Percentiles rank a stretch among this genome's conserved stretches.
Evolutionary conservation across 352 stramenopile species (phyloP).

Genomic region (Globisporangium spinosum): DNA sequence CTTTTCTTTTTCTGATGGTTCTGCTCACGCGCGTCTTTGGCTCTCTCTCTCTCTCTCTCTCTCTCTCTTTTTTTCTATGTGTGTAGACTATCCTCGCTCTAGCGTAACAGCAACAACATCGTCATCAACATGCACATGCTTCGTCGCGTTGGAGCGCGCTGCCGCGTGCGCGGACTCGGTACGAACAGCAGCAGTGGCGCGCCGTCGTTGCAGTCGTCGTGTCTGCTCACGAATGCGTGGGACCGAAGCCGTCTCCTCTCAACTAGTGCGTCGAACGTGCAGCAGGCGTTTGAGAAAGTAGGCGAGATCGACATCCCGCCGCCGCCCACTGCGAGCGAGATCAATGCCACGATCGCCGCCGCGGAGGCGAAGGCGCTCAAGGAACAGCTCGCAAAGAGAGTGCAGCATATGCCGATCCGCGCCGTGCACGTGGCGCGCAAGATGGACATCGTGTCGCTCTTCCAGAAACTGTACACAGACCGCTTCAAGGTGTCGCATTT

Average conservation of each 20-base stretch:
- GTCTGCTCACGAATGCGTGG: constrained; percentile 16
- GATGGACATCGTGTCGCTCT: constrained; percentile 84
- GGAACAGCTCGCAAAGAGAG: constrained; percentile 37
- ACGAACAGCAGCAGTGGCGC: constrained; percentile 8
- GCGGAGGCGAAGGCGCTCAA: constrained; percentile 51
- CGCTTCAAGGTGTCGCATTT: constrained; percentile 80
- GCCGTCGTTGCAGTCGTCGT: constrained; percentile 12
- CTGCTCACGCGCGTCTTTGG: constrained; percentile 17
- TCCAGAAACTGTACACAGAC: constrained; percentile 86
- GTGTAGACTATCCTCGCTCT: not conserved
- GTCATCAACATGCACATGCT: constrained; percentile 33
- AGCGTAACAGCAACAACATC: not conserved
- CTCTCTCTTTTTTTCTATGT: not conserved
- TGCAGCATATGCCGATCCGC: constrained; percentile 57
- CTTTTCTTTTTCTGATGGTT: not conserved
- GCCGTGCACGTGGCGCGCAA: constrained; percentile 81
- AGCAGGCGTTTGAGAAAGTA: constrained; percentile 11
- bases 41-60: not conserved
- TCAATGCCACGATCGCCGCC: constrained; percentile 62
- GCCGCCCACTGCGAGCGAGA: constrained; percentile 52
- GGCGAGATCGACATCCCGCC: constrained; percentile 46
- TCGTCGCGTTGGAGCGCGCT: constrained; percentile 30
- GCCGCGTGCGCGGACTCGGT: constrained; percentile 14
- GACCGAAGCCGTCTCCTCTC: constrained; percentile 18
- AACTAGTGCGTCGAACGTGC: not conserved